phyloP scores from a whole-genome alignment of 202 grass and related monocot species.

The Saccharum hybrid region DNA sequence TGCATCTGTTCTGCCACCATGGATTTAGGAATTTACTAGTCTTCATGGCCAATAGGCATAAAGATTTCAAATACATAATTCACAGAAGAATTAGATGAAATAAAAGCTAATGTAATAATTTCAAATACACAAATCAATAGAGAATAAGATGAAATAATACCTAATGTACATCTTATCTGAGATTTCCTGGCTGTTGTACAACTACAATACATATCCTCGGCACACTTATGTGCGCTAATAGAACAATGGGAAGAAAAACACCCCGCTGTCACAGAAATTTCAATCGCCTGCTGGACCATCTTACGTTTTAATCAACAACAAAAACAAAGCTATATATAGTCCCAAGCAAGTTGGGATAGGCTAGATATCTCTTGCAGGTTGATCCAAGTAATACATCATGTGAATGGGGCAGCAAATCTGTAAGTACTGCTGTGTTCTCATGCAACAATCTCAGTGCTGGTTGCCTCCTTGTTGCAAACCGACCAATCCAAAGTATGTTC shows the following conservation, averaged over 20 bases:
- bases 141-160: slow-evolving; percentile 36
- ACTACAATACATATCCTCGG: slow-evolving; percentile 34
- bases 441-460: slow-evolving; percentile 41
- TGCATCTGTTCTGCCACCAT: neutral
- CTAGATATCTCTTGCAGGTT: neutral
- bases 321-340: neutral
- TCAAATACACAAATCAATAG: neutral
- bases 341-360: slow-evolving; percentile 14
- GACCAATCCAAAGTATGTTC: slow-evolving; percentile 76
- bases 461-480: slow-evolving; percentile 74
- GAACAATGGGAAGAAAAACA: slow-evolving; percentile 43
- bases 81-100: slow-evolving; percentile 25
- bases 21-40: slow-evolving; percentile 3
- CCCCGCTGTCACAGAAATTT: slow-evolving; percentile 30
- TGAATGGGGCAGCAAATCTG: neutral
- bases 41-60: neutral
- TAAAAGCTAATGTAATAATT: slow-evolving; percentile 22
- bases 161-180: slow-evolving; percentile 37
- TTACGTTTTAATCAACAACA: neutral
- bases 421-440: slow-evolving; percentile 1
- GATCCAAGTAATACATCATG: neutral
- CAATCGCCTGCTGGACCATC: neutral
- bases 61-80: neutral
- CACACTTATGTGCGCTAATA: neutral
- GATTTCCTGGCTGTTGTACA: slow-evolving; percentile 27